Evolutionary conservation across 1,284 basidiomycete genomes (phyloP).

Genomic region (Melampsora larici-populina): DNA sequence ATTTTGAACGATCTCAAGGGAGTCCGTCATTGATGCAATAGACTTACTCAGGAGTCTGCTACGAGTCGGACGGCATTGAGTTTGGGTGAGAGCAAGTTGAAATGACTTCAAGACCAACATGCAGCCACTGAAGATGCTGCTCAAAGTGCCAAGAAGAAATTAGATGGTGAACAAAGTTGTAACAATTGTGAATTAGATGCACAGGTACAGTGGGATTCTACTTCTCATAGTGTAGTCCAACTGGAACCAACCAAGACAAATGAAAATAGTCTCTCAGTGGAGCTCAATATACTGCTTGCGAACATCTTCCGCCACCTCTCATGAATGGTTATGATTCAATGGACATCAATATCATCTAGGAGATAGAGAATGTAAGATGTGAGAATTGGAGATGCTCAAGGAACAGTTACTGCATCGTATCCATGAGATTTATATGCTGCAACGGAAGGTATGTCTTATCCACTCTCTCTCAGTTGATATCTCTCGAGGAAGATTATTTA

Average conservation of each 20-base stretch:
- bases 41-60: no score
- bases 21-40: slow-evolving; percentile 30
- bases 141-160: slow-evolving; percentile 47
- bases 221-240: slow-evolving; percentile 10
- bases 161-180: slow-evolving; percentile 47
- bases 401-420: slow-evolving; percentile 42
- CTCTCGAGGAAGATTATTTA: slow-evolving; percentile 16
- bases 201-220: slow-evolving; percentile 25
- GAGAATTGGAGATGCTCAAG: slow-evolving; percentile 42
- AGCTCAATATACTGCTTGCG: slow-evolving; percentile 17
- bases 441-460: slow-evolving; percentile 31
- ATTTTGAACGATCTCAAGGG: slow-evolving; percentile 27
- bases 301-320: slow-evolving; percentile 33
- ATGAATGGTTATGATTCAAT: slow-evolving; percentile 16
- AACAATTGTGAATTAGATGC: slow-evolving; percentile 48
- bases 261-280: slow-evolving; percentile 12
- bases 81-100: slow-evolving; percentile 44
- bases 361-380: slow-evolving; percentile 28
- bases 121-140: slow-evolving; percentile 46
- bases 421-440: slow-evolving; percentile 42
- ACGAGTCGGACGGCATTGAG: slow-evolving; percentile 29
- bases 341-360: slow-evolving; percentile 42
- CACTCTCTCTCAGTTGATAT: background rate
- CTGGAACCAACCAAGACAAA: slow-evolving; percentile 11
- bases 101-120: slow-evolving; percentile 46